phyloP scores from a whole-genome alignment of 805 yeast species.

The Saccharomycopsis malanga region DNA sequence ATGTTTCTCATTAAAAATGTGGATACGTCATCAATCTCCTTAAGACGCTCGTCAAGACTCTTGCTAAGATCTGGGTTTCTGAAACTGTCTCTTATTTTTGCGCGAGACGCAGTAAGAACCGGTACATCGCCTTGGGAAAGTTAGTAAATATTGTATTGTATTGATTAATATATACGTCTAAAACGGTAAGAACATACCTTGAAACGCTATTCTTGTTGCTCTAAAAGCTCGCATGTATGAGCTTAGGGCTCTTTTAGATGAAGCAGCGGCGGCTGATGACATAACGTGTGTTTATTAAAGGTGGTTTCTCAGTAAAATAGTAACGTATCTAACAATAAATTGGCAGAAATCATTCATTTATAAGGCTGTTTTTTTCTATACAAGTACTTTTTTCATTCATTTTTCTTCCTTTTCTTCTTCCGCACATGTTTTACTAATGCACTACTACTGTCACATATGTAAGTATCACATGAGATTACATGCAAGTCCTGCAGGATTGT shows the following conservation, averaged over 20 bases:
- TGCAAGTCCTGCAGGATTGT: too few relatives aligned
- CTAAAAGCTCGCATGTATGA: conserved; percentile 65
- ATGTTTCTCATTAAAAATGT: conserved; percentile 61
- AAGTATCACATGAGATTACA: too few relatives aligned
- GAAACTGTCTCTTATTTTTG: conserved; percentile 50
- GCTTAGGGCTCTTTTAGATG: conserved; percentile 29
- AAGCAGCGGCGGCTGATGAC: conserved; percentile 22
- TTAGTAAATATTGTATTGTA: background rate
- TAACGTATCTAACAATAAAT: too few relatives aligned
- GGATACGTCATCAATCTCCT: conserved; percentile 63
- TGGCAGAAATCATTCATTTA: too few relatives aligned
- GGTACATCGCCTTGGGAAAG: conserved; percentile 30
- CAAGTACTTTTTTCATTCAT: too few relatives aligned
- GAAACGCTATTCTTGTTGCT: conserved; percentile 30
- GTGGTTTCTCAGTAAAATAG: too few relatives aligned
- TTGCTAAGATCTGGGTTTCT: conserved; percentile 42
- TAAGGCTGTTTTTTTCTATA: too few relatives aligned
- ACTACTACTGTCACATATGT: too few relatives aligned
- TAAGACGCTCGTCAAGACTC: conserved; percentile 42
- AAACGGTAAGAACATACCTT: conserved; percentile 20
- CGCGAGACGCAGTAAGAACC: conserved; percentile 53
- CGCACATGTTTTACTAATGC: too few relatives aligned
- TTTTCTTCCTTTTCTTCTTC: too few relatives aligned
- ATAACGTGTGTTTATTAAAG: too few relatives aligned
- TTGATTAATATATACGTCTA: background rate